These are phyloP conservation scores for Aspergillus egyptiacus DNA, from an alignment of 495 filamentous ascomycete species.

Conservation along the genomic window DNA sequence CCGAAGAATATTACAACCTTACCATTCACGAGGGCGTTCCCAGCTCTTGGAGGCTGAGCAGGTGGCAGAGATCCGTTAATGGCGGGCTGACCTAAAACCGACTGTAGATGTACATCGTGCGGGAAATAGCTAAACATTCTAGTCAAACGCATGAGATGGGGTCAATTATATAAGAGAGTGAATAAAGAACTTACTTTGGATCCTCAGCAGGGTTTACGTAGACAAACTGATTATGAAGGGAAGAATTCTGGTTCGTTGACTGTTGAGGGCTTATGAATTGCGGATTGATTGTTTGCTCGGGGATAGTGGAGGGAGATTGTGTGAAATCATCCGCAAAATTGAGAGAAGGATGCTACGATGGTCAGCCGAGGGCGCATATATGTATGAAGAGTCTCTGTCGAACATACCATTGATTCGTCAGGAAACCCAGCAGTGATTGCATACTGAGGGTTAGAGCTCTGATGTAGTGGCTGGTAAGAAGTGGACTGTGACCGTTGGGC, in stretches of 20 bases:
- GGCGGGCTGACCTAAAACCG: slow-evolving; percentile 10
- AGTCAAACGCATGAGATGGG: not conserved
- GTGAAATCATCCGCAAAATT: slow-evolving; percentile 31
- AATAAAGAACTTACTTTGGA: slow-evolving; percentile 22
- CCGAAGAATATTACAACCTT: not conserved
- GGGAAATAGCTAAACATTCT: slow-evolving; percentile 30
- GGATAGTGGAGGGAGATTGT: slow-evolving; percentile 20
- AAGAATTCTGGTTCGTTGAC: slow-evolving; percentile 16
- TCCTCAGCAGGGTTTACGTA: slow-evolving; percentile 25
- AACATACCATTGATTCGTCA: slow-evolving; percentile 24
- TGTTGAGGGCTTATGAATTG: slow-evolving; percentile 32
- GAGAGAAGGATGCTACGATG: slow-evolving; percentile 24
- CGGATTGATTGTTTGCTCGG: slow-evolving; percentile 38
- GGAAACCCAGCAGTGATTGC: slow-evolving; percentile 23
- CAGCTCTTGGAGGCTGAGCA: slow-evolving; percentile 1
- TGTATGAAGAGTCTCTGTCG: not conserved
- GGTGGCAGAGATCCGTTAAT: slow-evolving; percentile 1
- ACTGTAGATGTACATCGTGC: slow-evolving; percentile 26
- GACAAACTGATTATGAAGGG: slow-evolving; percentile 25
- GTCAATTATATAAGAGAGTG: not conserved
- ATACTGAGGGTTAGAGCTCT: slow-evolving; percentile 23
- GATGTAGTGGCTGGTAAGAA: slow-evolving; percentile 17
- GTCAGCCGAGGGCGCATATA: slow-evolving; percentile 3
- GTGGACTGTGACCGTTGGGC: slow-evolving; percentile 20
- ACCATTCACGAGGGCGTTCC: slow-evolving; percentile 13